A percentile compares a stretch with the other conserved stretches of the same genome.
Conservation (phyloP, 345 rosid species). For the Hibiscus mutabilis region DNA sequence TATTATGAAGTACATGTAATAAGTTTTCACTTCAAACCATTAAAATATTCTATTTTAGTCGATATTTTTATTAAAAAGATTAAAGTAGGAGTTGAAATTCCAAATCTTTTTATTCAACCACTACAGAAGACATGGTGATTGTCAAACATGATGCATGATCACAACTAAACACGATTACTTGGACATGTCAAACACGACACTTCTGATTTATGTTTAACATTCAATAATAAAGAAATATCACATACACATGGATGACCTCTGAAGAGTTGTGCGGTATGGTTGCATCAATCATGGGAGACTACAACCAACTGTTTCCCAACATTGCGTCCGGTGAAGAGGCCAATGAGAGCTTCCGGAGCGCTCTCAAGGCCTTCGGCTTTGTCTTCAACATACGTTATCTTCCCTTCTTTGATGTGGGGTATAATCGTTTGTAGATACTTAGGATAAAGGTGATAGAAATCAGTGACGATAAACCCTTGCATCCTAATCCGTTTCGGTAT, state of each 20-base stretch:
- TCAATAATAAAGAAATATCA: too few relatives aligned
- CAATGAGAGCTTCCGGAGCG: conserved; percentile 41
- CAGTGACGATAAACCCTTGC: conserved; percentile 34
- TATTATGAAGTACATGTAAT: too few relatives aligned
- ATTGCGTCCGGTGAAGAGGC: conserved; percentile 41
- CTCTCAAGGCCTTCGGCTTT: conserved; percentile 41
- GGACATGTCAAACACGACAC: neutral
- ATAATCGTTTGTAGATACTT: conserved; percentile 35
- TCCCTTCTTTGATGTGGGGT: conserved; percentile 37
- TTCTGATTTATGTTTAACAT: too few relatives aligned
- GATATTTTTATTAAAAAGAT: too few relatives aligned
- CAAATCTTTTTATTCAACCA: neutral
- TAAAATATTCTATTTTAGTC: too few relatives aligned
- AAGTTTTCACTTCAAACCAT: too few relatives aligned
- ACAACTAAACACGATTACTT: neutral
- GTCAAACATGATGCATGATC: neutral
- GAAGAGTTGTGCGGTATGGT: neutral
- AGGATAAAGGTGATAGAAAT: conserved; percentile 23
- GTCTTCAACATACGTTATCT: conserved; percentile 43
- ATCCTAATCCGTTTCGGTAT: conserved; percentile 27
- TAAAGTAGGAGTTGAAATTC: neutral
- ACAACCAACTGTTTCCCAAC: conserved; percentile 44
- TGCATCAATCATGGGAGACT: conserved; percentile 33
- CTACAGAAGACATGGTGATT: neutral
- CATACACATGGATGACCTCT: neutral